A percentile compares a stretch with the other conserved stretches of the same genome.
phyloP scores from a whole-genome alignment of 1,139 yeast species.

The Saccharomyces hybrid region DNA sequence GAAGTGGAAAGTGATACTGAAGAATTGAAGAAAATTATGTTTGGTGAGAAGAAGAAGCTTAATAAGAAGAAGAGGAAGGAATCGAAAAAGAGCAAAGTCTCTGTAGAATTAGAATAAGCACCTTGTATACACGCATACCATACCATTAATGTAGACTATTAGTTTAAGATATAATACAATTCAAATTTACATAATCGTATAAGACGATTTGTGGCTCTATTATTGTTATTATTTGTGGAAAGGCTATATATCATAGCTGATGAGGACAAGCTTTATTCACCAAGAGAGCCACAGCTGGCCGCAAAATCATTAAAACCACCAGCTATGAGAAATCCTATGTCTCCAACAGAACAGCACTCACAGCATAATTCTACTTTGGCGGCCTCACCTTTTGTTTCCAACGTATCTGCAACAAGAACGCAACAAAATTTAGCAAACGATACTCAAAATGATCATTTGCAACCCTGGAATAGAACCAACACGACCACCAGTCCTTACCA shows the following conservation, averaged over 20 bases:
- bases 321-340: slow-evolving; percentile 13
- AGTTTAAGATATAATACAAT: not conserved
- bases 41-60: slow-evolving; percentile 34
- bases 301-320: not conserved
- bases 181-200: not conserved
- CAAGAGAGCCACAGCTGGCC: not conserved
- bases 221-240: not conserved
- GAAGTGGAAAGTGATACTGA: slow-evolving; percentile 39
- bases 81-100: slow-evolving; percentile 39
- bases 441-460: slow-evolving; percentile 5
- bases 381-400: slow-evolving; percentile 51
- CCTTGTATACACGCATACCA: not conserved
- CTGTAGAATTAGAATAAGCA: slow-evolving; percentile 46
- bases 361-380: slow-evolving; percentile 58
- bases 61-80: slow-evolving; percentile 40
- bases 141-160: not conserved
- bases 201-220: not conserved
- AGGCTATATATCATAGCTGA: not conserved
- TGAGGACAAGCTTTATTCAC: not conserved
- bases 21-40: slow-evolving; percentile 36
- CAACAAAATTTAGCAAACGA: not conserved
- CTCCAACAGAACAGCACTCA: slow-evolving; percentile 28
- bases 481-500: slow-evolving; percentile 15
- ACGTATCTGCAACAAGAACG: slow-evolving; percentile 26
- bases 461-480: slow-evolving; percentile 24